Conservation (phyloP, 495 filamentous ascomycete species). For the Xylaria sp. region DNA sequence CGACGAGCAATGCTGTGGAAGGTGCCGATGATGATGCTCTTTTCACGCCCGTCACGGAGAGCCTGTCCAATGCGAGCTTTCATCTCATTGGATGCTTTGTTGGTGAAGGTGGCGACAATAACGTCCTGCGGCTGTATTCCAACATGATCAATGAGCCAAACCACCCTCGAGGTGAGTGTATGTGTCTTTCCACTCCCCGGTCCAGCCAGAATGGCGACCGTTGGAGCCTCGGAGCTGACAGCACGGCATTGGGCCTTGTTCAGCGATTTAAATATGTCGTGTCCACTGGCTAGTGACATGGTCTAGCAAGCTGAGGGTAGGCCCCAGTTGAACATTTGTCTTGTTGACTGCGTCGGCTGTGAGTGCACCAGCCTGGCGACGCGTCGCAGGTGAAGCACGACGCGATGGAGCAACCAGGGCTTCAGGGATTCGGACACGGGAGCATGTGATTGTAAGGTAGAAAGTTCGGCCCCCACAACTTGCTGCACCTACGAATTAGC, state of each 20-base stretch:
- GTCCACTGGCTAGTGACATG: constrained; percentile 40
- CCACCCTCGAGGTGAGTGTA: constrained; percentile 92
- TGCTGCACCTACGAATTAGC: not conserved
- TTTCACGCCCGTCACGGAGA: constrained; percentile 78
- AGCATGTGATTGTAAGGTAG: constrained; percentile 25
- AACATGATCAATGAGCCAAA: constrained; percentile 85
- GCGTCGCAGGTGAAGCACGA: not conserved
- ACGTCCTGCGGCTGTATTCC: constrained; percentile 87
- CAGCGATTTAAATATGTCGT: constrained; percentile 73
- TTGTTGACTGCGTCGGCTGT: not conserved
- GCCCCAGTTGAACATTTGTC: not conserved
- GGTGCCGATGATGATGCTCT: constrained; percentile 84
- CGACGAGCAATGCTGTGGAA: constrained; percentile 93
- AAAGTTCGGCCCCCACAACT: not conserved
- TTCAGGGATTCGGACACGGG: constrained; percentile 12
- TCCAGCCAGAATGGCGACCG: constrained; percentile 90
- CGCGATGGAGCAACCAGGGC: constrained; percentile 4
- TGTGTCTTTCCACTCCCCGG: constrained; percentile 91
- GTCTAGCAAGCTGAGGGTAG: constrained; percentile 6
- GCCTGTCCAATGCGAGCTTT: constrained; percentile 81
- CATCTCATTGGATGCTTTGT: constrained; percentile 97
- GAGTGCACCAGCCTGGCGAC: constrained; percentile 7
- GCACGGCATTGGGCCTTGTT: constrained; percentile 86
- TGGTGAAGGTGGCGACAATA: constrained; percentile 96
- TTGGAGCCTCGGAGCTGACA: constrained; percentile 77